Percentiles rank a stretch among this genome's conserved stretches.
Evolutionary conservation across 176 grass and related monocot genomes (phyloP).

Genomic region (Paspalum notatum): DNA sequence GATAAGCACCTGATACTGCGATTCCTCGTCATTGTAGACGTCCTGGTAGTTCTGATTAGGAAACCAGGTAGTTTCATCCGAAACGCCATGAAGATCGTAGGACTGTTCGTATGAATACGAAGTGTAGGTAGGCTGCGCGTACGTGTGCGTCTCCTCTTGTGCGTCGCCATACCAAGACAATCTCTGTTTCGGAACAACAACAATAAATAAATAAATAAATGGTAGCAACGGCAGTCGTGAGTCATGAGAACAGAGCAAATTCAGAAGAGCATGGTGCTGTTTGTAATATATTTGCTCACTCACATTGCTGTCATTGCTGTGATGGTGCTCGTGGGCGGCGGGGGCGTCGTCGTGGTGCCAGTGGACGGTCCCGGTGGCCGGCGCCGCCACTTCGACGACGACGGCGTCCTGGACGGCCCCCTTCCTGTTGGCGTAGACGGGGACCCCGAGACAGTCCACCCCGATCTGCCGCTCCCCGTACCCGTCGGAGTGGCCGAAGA

Average conservation of each 20-base stretch:
- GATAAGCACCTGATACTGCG: constrained; percentile 54
- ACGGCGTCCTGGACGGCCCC: constrained; percentile 45
- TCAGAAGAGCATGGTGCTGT: too few species aligned
- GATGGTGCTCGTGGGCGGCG: background rate
- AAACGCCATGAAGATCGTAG: constrained; percentile 26
- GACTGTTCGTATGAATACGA: constrained; percentile 34
- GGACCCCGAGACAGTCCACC: constrained; percentile 57
- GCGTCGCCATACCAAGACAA: constrained; percentile 33
- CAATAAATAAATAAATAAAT: background rate
- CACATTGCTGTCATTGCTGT: constrained; percentile 56
- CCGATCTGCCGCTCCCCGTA: constrained; percentile 79
- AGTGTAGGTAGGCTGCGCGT: constrained; percentile 22
- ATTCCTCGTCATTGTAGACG: constrained; percentile 43
- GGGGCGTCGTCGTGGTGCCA: constrained; percentile 32
- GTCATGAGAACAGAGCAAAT: too few species aligned
- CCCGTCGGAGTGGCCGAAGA: constrained; percentile 84
- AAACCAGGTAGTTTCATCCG: constrained; percentile 38
- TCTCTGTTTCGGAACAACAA: constrained; percentile 27
- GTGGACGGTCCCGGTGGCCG: constrained; percentile 44
- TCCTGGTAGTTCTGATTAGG: constrained; percentile 55
- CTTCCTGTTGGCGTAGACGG: constrained; percentile 84
- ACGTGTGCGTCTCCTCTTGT: constrained; percentile 25
- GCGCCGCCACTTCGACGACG: constrained; percentile 59
- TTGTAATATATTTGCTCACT: constrained; percentile 31
- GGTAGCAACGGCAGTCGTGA: too few species aligned